Conservation (phyloP, 148 eudicot genomes). For the Camellia japonica region DNA sequence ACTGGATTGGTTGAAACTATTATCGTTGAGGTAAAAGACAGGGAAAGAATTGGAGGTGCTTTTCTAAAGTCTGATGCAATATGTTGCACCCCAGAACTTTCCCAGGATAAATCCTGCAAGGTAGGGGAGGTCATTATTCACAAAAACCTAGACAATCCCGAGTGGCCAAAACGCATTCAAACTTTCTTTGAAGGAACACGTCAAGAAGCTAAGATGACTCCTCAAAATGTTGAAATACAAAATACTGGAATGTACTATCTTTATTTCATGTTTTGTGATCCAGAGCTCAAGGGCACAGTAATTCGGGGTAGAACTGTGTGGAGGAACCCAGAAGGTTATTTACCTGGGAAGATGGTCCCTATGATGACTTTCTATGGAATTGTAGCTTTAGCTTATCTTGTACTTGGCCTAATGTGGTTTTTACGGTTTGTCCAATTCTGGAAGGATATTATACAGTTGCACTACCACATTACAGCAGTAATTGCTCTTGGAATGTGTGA, state of each 20-base stretch:
- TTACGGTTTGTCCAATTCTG: conserved; percentile 70
- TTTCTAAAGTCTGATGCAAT: conserved; percentile 58
- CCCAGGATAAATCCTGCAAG: conserved; percentile 58
- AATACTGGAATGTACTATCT: conserved; percentile 91
- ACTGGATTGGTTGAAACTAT: conserved; percentile 85
- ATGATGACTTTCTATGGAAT: conserved; percentile 83
- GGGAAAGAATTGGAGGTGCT: conserved; percentile 81
- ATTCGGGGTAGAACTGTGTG: conserved; percentile 86
- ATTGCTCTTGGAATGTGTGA: conserved; percentile 98
- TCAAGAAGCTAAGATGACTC: conserved; percentile 53
- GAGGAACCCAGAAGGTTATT: conserved; percentile 91
- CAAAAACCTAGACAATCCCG: conserved; percentile 51
- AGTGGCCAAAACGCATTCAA: conserved; percentile 69
- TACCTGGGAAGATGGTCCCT: conserved; percentile 92
- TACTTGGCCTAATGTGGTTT: conserved; percentile 82
- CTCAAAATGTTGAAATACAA: conserved; percentile 56
- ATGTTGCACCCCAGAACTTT: conserved; percentile 74
- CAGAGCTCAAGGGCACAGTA: conserved; percentile 60
- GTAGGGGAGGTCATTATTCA: conserved; percentile 87
- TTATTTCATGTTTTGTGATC: conserved; percentile 84
- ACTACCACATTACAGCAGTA: conserved; percentile 82
- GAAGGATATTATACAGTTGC: conserved; percentile 89
- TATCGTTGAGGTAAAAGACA: conserved; percentile 85
- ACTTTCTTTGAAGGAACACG: conserved; percentile 60
- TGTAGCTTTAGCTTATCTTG: conserved; percentile 78